Conservation (phyloP, 768 basidiomycete genomes). For the Pleurotus salmoneostramineus region DNA sequence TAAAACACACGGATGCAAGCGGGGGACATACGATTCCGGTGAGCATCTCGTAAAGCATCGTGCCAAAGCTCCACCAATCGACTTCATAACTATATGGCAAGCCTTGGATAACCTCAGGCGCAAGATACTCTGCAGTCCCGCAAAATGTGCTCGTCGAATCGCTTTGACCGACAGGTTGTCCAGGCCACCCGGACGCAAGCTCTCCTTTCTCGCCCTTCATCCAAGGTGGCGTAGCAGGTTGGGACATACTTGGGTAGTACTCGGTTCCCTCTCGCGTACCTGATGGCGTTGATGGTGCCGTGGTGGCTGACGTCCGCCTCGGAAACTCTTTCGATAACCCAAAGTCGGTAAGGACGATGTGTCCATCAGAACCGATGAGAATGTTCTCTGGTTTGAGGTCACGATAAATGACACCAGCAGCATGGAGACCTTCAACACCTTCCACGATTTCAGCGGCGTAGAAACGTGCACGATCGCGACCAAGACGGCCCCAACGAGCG, state of each 20-base stretch:
- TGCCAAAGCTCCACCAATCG: conserved; percentile 98
- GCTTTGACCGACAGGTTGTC: conserved; percentile 38
- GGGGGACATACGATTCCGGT: conserved; percentile 78
- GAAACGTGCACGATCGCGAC: conserved; percentile 91
- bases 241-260: conserved; percentile 46
- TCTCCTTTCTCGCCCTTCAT: conserved; percentile 65
- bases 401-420: conserved; percentile 93
- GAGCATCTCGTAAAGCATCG: conserved; percentile 97
- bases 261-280: conserved; percentile 38
- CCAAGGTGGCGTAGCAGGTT: conserved; percentile 65
- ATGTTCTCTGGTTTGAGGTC: conserved; percentile 98
- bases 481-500: conserved; percentile 91
- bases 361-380: conserved; percentile 89
- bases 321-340: conserved; percentile 92
- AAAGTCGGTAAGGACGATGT: conserved; percentile 97
- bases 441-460: conserved; percentile 98
- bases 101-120: conserved; percentile 95
- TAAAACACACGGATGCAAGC: conserved; percentile 5
- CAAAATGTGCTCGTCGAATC: conserved; percentile 88
- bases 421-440: conserved; percentile 92
- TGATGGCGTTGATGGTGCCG: conserved; percentile 57
- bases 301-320: conserved; percentile 38
- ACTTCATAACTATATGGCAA: conserved; percentile 89
- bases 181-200: conserved; percentile 53
- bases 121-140: conserved; percentile 95